These are phyloP conservation scores for Cucurbita pepo DNA, from an alignment of 306 rosid genomes.

Conservation along the genomic window DNA sequence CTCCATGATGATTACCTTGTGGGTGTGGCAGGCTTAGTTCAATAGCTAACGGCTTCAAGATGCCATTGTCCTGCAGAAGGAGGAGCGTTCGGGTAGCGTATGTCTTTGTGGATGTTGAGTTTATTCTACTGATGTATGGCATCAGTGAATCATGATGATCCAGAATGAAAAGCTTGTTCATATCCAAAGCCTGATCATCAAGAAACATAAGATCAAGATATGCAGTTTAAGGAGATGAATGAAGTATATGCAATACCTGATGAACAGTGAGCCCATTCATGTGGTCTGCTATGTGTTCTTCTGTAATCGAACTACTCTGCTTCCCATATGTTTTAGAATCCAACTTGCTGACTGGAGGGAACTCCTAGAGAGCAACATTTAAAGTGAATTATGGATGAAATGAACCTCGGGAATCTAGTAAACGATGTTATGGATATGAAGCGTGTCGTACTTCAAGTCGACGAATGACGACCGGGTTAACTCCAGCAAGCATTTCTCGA, in stretches of 20 bases:
- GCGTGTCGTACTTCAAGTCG: slow-evolving; percentile 39
- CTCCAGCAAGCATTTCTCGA: slow-evolving; percentile 94
- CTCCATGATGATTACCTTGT: slow-evolving; percentile 59
- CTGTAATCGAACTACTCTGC: slow-evolving; percentile 54
- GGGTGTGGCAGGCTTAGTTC: slow-evolving; percentile 90
- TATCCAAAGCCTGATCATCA: slow-evolving; percentile 43
- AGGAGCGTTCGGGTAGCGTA: slow-evolving; percentile 73
- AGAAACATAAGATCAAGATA: background rate
- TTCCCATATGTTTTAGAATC: slow-evolving; percentile 46
- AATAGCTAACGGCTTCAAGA: slow-evolving; percentile 71
- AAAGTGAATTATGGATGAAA: background rate
- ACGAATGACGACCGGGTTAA: slow-evolving; percentile 70
- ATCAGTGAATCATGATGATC: slow-evolving; percentile 80
- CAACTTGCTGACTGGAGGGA: slow-evolving; percentile 74
- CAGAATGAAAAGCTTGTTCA: slow-evolving; percentile 45
- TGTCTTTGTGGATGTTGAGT: slow-evolving; percentile 69
- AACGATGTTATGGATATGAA: background rate
- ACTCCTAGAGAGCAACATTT: slow-evolving; percentile 31
- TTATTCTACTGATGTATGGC: slow-evolving; percentile 61
- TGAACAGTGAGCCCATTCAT: slow-evolving; percentile 48
- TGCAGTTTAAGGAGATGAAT: background rate
- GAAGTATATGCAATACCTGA: slow-evolving; percentile 24
- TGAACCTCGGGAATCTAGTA: background rate
- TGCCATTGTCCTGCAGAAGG: slow-evolving; percentile 61
- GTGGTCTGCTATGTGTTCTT: slow-evolving; percentile 33